Percentiles rank a stretch among this genome's conserved stretches.
phyloP scores from a whole-genome alignment of 805 yeast species.

The Jamesozyma gamospora region DNA sequence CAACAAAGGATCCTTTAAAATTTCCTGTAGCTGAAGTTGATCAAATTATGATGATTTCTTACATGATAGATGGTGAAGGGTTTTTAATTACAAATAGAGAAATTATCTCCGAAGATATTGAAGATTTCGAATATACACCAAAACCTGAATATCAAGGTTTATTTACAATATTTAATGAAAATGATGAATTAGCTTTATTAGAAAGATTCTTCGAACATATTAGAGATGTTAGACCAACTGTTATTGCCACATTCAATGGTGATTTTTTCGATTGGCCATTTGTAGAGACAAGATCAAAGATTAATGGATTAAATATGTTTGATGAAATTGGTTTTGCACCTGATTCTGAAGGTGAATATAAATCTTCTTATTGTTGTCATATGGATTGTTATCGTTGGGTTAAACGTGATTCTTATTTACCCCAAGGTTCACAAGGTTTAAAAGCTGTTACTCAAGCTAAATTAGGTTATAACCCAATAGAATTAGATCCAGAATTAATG shows the following conservation, averaged over 20 bases:
- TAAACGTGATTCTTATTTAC: conserved; percentile 90
- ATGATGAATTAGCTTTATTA: conserved; percentile 67
- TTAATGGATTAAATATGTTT: conserved; percentile 79
- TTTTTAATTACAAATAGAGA: conserved; percentile 88
- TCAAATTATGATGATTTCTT: conserved; percentile 97
- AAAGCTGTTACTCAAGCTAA: conserved; percentile 96
- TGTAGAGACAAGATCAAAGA: conserved; percentile 76
- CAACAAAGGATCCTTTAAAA: conserved; percentile 91
- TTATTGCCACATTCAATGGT: conserved; percentile 97
- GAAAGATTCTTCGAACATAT: conserved; percentile 81
- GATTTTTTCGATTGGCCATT: conserved; percentile 99
- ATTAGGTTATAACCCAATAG: conserved; percentile 92
- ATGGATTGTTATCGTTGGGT: conserved; percentile 99
- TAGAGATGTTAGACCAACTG: conserved; percentile 81
- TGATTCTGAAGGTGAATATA: conserved; percentile 85
- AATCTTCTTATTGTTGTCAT: conserved; percentile 84
- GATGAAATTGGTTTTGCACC: conserved; percentile 89
- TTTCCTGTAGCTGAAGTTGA: conserved; percentile 89
- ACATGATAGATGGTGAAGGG: conserved; percentile 98
- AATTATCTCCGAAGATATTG: conserved; percentile 87
- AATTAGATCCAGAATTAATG: conserved; percentile 95
- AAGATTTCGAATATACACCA: conserved; percentile 95
- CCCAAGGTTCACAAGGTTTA: conserved; percentile 97
- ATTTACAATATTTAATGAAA: conserved; percentile 84
- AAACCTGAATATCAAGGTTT: conserved; percentile 89